Base-by-base conservation (phyloP, 2,329 filamentous ascomycete species). In the Microascus cirrosus region DNA sequence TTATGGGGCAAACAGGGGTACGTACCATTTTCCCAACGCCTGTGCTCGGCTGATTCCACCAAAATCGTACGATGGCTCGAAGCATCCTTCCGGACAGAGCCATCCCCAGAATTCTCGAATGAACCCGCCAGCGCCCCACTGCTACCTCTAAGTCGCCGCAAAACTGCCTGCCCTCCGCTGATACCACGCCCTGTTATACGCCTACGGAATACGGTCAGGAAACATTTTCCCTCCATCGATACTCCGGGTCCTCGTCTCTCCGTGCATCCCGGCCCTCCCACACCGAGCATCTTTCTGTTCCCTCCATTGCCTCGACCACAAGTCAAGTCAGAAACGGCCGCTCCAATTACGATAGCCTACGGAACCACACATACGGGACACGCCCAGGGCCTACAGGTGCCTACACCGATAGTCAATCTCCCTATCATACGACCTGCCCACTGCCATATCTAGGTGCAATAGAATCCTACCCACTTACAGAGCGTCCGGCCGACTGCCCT, bases 11-110 rank as follows among this genome's bases (percentile, higher is more conserved):
- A 8, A 4, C 28, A n/a, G 28, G 28, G 28, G 28, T 32, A 32
- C 28, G 28, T 32, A 32, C 28, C n/a, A n/a, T n/a, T n/a, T n/a
- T n/a, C 28, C 10, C 45, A 5, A 4, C n/a, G n/a, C 20, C n/a
- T 20, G 24, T 24, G 52, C 55, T 57, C 42, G 55, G 55, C 55
- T 53, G 55, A 57, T 57, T 45, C 55, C 55, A 57, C 55, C 55
- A 53, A 52, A 57, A 57, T 57, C 55, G 55, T 57, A 57, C 55
- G 55, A 57, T 57, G 45, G 35, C 55, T 50, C 32, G 25, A 25
- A 39, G 22, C 20, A 20, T 52, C 25, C 25, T 53, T 57, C 55
- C 55, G 28, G 28, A 32, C 4, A 32, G 28, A 32, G 28, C 28
- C 15, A 15, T n/a, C 36, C 36, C 32, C 55, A 57, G 34, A 53